Evolutionary conservation across 345 rosid genomes (phyloP).

Genomic region (Adansonia digitata): DNA sequence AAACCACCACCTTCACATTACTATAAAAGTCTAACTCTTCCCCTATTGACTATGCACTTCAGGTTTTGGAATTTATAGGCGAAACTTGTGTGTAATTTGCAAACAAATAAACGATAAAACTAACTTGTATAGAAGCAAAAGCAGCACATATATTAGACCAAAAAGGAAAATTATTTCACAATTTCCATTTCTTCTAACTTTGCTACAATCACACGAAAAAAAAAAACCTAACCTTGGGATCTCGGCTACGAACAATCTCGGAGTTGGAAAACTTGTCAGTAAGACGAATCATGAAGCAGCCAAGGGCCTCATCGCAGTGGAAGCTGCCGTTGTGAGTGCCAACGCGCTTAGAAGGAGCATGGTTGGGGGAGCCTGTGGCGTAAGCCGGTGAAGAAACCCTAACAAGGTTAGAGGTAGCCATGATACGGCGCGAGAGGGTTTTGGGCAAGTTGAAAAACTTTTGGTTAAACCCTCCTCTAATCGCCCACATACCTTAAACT

Average conservation of each 20-base stretch:
- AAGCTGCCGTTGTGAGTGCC: constrained; percentile 97
- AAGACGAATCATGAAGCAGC: constrained; percentile 98
- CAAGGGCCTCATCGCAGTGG: constrained; percentile 98
- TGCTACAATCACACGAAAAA: background rate
- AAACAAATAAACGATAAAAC: background rate
- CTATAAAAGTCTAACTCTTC: no score
- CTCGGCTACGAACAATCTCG: constrained; percentile 76
- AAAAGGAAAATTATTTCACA: background rate
- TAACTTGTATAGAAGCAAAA: background rate
- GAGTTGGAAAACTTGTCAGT: constrained; percentile 67
- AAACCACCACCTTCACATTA: no score
- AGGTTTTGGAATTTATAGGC: background rate
- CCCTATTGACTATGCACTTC: background rate
- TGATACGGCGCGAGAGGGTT: constrained; percentile 24
- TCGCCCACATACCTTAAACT: background rate
- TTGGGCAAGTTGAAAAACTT: background rate
- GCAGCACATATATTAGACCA: background rate
- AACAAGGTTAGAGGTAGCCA: constrained; percentile 25
- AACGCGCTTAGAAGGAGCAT: constrained; percentile 50
- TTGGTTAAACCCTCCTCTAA: background rate
- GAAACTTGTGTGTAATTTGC: background rate
- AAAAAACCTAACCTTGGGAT: constrained; percentile 53
- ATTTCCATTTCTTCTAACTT: background rate
- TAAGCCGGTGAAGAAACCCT: constrained; percentile 54
- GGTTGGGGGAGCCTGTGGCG: constrained; percentile 38